Evolutionary conservation across 2,329 filamentous ascomycete species (phyloP), one percentile per base, ranked within the genome.

Genomic region (Sclerotinia minor): DNA sequence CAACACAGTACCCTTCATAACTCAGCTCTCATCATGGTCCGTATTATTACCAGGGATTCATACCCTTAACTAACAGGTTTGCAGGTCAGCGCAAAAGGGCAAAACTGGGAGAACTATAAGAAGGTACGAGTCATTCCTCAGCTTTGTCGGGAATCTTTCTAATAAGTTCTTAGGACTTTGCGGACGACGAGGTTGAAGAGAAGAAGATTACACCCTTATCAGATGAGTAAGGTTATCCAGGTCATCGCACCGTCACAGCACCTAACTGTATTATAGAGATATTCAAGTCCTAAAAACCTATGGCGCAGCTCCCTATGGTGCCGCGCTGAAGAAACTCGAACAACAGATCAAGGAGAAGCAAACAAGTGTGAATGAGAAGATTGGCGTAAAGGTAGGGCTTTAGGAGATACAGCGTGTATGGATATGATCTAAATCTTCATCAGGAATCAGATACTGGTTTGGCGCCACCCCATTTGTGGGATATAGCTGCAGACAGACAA

Each of bases 281-380:
- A 99, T 99, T 77, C 94, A 97, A 83, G 95, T 99, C 73, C 88
- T 99, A 75, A 99, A 98, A 84, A 99, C 95, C 71, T 99, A 99
- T 81, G 96, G 96, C 76, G 94, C 94, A 47, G 95, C 95, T 68
- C 95, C 95, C 44, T 99, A 99, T 77, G 94, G 92, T 73, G 90
- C 92, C 59, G 90, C 92, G 69, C 84, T 99, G 78, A 97, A 97
- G 87, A 96, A 95, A 83, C 90, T 99, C 71, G 95, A 99, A 82
- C 96, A 98, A 81, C 92, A 97, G 82, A 98, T 99, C 85, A 99
- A 98, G 81, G 95, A 99, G 80, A 96, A 96, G 81, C 95, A 99
- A 81, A 91, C 92, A 77, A 97, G 93, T 71, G 94, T 99, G 70
- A 96, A 99, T 75, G 95, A 99, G 83, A 99, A 99, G 87, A 98